phyloP scores from a whole-genome alignment of 495 filamentous ascomycete genomes.

The Penicillium bovifimosum region DNA sequence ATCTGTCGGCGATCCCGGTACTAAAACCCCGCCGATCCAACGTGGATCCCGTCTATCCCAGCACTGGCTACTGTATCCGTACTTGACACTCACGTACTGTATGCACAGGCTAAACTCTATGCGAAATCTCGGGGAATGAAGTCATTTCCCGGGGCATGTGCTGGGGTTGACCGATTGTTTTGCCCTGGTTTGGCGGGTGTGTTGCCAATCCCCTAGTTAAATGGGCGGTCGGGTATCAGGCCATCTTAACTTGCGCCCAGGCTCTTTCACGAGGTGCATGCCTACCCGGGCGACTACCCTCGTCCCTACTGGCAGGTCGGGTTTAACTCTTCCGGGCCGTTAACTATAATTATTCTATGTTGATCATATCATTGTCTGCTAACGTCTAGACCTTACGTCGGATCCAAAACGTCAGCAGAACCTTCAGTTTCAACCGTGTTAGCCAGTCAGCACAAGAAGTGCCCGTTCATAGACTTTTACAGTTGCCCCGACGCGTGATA shows the following conservation, averaged over 20 bases:
- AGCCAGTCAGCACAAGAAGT: slow-evolving; percentile 10
- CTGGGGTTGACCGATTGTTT: slow-evolving; percentile 5
- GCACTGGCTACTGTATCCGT: background rate
- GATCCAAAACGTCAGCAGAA: background rate
- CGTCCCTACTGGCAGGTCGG: background rate
- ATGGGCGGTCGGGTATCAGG: slow-evolving; percentile 1
- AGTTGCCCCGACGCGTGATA: slow-evolving; percentile 7
- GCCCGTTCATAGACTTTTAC: background rate
- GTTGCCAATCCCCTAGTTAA: background rate
- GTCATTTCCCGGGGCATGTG: background rate
- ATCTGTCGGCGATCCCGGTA: slow-evolving; percentile 23
- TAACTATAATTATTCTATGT: slow-evolving; percentile 1
- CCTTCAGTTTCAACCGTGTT: background rate
- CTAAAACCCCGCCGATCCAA: background rate
- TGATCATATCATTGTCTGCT: background rate
- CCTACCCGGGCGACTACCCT: background rate
- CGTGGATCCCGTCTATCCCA: background rate
- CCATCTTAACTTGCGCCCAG: background rate
- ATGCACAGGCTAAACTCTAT: slow-evolving; percentile 1
- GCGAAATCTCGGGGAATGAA: slow-evolving; percentile 4
- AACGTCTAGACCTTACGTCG: background rate
- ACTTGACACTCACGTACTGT: background rate
- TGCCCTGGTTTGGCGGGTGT: background rate
- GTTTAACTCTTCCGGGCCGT: background rate
- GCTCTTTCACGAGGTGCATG: background rate